Conservation (phyloP, 2,329 filamentous ascomycete genomes). For the Colletotrichum higginsianum region DNA sequence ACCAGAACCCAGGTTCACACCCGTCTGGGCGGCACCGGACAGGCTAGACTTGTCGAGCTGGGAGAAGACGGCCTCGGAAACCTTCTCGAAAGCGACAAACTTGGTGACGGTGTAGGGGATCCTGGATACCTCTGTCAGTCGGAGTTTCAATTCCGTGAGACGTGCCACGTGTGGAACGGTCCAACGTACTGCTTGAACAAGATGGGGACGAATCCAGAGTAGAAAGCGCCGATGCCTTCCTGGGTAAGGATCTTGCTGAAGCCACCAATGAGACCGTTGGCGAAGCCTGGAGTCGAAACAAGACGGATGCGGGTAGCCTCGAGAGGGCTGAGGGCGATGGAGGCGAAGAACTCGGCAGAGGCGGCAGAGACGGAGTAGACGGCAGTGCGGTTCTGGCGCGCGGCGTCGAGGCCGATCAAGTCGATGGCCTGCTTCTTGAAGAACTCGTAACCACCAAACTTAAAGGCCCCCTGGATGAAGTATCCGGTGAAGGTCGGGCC, state of each 20-base stretch:
- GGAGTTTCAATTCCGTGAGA: too few relatives aligned
- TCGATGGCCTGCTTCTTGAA: conserved; percentile 95
- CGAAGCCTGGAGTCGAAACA: conserved; percentile 89
- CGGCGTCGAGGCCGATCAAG: conserved; percentile 81
- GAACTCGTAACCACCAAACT: conserved; percentile 94
- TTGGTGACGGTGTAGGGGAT: conserved; percentile 95
- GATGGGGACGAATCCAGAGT: conserved; percentile 91
- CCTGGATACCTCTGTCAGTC: conserved; percentile 58
- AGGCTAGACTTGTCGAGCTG: conserved; percentile 78
- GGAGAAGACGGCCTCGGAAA: conserved; percentile 80
- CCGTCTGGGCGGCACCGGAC: conserved; percentile 79
- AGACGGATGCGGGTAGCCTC: conserved; percentile 95
- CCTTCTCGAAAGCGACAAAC: conserved; percentile 95
- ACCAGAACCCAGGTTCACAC: conserved; percentile 79
- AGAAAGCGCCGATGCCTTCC: conserved; percentile 89
- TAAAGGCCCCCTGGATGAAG: conserved; percentile 94
- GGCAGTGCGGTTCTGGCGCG: conserved; percentile 82
- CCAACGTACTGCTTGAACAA: conserved; percentile 81
- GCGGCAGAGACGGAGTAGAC: conserved; percentile 83
- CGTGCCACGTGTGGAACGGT: conserved; percentile 28
- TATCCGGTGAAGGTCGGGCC: conserved; percentile 90
- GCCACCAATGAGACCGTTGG: conserved; percentile 82
- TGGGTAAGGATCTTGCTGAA: conserved; percentile 87
- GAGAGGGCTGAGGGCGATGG: conserved; percentile 89
- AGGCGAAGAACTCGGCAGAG: conserved; percentile 77